Evolutionary conservation across 352 stramenopile species (phyloP).

Genomic region (Pythium apleroticum): DNA sequence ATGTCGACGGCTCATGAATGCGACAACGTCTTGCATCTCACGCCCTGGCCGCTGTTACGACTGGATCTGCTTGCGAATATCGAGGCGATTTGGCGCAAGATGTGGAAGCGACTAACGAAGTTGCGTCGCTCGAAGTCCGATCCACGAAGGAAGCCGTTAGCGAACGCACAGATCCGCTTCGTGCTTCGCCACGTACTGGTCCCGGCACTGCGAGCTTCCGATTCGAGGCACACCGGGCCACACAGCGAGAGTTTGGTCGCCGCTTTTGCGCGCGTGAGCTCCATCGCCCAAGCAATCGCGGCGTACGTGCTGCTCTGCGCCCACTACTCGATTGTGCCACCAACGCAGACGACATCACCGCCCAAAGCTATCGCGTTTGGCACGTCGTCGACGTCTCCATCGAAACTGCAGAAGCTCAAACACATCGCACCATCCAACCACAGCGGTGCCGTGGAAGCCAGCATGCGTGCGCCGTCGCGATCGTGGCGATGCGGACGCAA

Average conservation of each 20-base stretch:
- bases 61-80: conserved; percentile 47
- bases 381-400: background rate
- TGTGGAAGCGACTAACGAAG: conserved; percentile 40
- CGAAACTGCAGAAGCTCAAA: background rate
- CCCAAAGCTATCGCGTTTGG: background rate
- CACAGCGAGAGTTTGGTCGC: conserved; percentile 4
- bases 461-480: background rate
- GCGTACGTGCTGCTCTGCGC: conserved; percentile 47
- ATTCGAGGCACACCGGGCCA: background rate
- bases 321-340: conserved; percentile 25
- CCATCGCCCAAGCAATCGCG: conserved; percentile 45
- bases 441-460: background rate
- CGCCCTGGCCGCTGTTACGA: conserved; percentile 50
- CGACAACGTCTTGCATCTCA: conserved; percentile 28
- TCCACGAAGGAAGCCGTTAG: conserved; percentile 24
- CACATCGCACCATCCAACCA: background rate
- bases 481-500: conserved; percentile 23
- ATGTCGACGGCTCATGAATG: conserved; percentile 29
- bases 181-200: conserved; percentile 33
- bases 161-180: conserved; percentile 37
- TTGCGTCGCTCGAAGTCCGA: conserved; percentile 26
- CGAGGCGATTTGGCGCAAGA: conserved; percentile 33
- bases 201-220: conserved; percentile 4
- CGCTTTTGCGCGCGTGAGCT: conserved; percentile 36
- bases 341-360: background rate